Percentiles rank a stretch among this genome's conserved stretches.
These are phyloP conservation scores for Cantharellus cinnabarinus DNA, from an alignment of 768 basidiomycete genomes.

Conservation along the genomic window DNA sequence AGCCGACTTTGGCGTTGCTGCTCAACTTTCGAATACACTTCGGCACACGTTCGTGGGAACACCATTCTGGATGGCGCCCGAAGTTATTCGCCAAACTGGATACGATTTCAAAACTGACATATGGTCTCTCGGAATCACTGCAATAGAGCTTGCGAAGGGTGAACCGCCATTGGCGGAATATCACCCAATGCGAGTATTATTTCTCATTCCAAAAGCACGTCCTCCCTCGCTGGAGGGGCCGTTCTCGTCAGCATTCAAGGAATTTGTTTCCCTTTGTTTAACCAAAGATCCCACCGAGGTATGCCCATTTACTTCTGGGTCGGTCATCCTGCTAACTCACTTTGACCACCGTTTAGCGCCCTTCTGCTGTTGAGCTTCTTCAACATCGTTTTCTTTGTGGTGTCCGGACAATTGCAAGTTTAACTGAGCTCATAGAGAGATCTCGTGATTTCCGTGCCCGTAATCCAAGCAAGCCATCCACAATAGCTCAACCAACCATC, in stretches of 20 bases:
- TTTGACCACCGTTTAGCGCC: slow-evolving; percentile 34
- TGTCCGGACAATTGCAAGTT: slow-evolving; percentile 62
- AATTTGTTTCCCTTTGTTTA: slow-evolving; percentile 75
- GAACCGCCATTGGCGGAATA: slow-evolving; percentile 94
- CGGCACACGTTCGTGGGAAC: slow-evolving; percentile 96
- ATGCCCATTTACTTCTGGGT: slow-evolving; percentile 13
- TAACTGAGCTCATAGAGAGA: slow-evolving; percentile 76
- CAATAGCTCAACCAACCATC: background rate
- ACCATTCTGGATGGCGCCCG: slow-evolving; percentile 97
- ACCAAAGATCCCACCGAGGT: slow-evolving; percentile 80
- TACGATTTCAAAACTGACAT: slow-evolving; percentile 94
- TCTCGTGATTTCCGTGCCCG: slow-evolving; percentile 41
- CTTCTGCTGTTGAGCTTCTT: slow-evolving; percentile 76
- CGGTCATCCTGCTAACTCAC: background rate
- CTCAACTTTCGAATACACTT: slow-evolving; percentile 82
- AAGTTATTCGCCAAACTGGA: slow-evolving; percentile 91
- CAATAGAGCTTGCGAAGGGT: slow-evolving; percentile 94
- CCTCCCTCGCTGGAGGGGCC: slow-evolving; percentile 76
- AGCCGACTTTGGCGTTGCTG: slow-evolving; percentile 97
- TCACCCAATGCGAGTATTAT: slow-evolving; percentile 96
- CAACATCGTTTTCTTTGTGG: slow-evolving; percentile 82
- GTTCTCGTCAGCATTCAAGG: slow-evolving; percentile 75
- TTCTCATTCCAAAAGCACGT: slow-evolving; percentile 92
- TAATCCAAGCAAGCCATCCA: slow-evolving; percentile 5
- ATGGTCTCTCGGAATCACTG: slow-evolving; percentile 96